A percentile compares a stretch with the other conserved stretches of the same genome.
Evolutionary conservation across 106 monocot species (phyloP).

Genomic region (Acorus calamus): DNA sequence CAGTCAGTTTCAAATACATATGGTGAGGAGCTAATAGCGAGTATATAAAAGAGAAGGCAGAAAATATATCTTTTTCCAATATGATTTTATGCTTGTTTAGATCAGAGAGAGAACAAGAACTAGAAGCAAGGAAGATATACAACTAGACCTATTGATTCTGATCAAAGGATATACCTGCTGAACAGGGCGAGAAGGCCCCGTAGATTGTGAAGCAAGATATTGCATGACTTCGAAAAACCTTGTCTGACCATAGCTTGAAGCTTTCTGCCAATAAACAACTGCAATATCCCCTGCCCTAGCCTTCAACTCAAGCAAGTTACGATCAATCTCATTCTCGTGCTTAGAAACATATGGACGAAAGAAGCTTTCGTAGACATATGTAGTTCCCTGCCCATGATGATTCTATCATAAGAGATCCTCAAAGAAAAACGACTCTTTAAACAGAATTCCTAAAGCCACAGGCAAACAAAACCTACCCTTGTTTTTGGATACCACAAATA

Average conservation of each 20-base stretch:
- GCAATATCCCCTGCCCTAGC: constrained; percentile 40
- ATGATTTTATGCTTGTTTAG: no score
- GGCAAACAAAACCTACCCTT: constrained; percentile 33
- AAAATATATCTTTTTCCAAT: no score
- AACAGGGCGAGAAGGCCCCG: constrained; percentile 37
- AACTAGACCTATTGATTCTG: neutral
- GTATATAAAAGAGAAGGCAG: no score
- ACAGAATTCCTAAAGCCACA: neutral
- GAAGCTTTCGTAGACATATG: constrained; percentile 68
- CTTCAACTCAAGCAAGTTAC: constrained; percentile 51
- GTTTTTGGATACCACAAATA: constrained; percentile 94
- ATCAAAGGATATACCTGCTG: constrained; percentile 26
- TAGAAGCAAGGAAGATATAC: neutral
- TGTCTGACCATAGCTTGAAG: constrained; percentile 49
- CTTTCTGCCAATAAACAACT: constrained; percentile 47
- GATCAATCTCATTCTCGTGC: constrained; percentile 72
- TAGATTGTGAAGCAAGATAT: constrained; percentile 67
- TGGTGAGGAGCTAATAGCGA: no score
- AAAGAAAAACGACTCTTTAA: neutral
- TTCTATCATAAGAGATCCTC: neutral
- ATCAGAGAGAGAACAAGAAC: neutral
- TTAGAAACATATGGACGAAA: constrained; percentile 54
- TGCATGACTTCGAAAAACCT: constrained; percentile 62
- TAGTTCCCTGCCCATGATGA: constrained; percentile 47
- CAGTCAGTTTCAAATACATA: no score